Conservation (phyloP, 306 rosid genomes). For the Gastrolobium villosum region DNA sequence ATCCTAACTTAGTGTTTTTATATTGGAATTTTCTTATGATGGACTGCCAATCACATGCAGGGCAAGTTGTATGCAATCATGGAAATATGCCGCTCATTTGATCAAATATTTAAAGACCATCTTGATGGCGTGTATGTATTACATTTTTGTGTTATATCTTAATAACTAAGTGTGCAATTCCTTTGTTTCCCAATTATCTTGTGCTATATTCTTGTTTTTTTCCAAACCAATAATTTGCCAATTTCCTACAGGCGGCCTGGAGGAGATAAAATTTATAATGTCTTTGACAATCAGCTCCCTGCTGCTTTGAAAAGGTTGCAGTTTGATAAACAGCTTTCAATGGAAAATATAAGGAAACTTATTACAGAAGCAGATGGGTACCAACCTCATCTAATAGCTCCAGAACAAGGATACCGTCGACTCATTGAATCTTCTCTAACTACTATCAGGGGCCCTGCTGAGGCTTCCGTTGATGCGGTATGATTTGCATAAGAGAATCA, state of each 20-base stretch:
- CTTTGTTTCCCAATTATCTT: slow-evolving; percentile 17
- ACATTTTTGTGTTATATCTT: slow-evolving; percentile 23
- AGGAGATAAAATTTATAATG: slow-evolving; percentile 89
- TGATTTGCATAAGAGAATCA: slow-evolving; percentile 39
- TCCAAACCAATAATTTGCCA: slow-evolving; percentile 32
- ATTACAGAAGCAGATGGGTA: slow-evolving; percentile 98
- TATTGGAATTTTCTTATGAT: slow-evolving; percentile 43
- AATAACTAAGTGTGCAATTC: slow-evolving; percentile 10
- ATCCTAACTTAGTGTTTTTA: slow-evolving; percentile 15
- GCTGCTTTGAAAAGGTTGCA: slow-evolving; percentile 90
- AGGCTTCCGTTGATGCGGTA: slow-evolving; percentile 97
- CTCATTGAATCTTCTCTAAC: slow-evolving; percentile 85
- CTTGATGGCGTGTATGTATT: slow-evolving; percentile 94
- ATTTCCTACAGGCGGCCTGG: slow-evolving; percentile 80
- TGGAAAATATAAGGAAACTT: slow-evolving; percentile 92
- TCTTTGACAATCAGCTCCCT: slow-evolving; percentile 96
- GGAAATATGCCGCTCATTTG: slow-evolving; percentile 94
- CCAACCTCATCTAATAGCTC: slow-evolving; percentile 98
- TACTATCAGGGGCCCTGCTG: slow-evolving; percentile 94
- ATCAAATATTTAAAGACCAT: slow-evolving; percentile 92
- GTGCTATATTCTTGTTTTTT: slow-evolving; percentile 17
- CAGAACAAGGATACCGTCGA: slow-evolving; percentile 96
- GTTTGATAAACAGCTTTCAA: slow-evolving; percentile 93
- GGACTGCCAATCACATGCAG: slow-evolving; percentile 63
- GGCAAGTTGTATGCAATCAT: slow-evolving; percentile 86